Base-by-base conservation (phyloP, 2,329 filamentous ascomycete genomes). In the Neopestalotiopsis clavispora region DNA sequence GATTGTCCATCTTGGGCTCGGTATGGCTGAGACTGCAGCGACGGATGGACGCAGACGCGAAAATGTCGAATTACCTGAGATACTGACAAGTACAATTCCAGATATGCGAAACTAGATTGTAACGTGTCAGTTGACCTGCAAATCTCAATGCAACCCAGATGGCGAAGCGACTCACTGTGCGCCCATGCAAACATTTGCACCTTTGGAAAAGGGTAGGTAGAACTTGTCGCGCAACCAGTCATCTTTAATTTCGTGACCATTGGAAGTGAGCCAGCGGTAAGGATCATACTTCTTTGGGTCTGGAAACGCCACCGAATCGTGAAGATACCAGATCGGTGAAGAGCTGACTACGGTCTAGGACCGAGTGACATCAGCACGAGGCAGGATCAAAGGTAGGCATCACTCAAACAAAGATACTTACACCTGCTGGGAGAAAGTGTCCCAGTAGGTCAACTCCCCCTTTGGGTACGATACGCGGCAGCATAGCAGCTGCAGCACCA, bases 41-140 rank as follows among this genome's bases (percentile, higher is more conserved):
- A 65, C 14, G 62, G 62, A 32, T 65, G 62, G 38, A 65, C 62
- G 12, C 32, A 12, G 7, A 65, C 30, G 23, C 62, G 45, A 12
- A 49, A 65, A 30, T 65, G 28, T 10, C 45, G 62, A n/a, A 65
- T 17, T 14, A 52, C 45, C 23, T 56, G 62, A 2, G 62, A 65
- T 10, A 65, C 38, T 10, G 62, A 65, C 13, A 65, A 28, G 40
- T 65, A 65, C 2, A 65, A n/a, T 34, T 65, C 62, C 32, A 65
- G 40, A n/a, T 65, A 65, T 34, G 62, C 38, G n/a, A 65, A 65
- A n/a, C 62, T 65, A 42, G 38, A n/a, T 9, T 6, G n/a, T 10
- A 23, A 17, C 40, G 10, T 23, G 30, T 63, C n/a, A 63, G 30
- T 38, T 20, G 7, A n/a, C 30, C 14, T 10, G 10, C 13, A 9